Base-by-base conservation (phyloP, 2,329 filamentous ascomycete species). In the Calonectria pteridis region DNA sequence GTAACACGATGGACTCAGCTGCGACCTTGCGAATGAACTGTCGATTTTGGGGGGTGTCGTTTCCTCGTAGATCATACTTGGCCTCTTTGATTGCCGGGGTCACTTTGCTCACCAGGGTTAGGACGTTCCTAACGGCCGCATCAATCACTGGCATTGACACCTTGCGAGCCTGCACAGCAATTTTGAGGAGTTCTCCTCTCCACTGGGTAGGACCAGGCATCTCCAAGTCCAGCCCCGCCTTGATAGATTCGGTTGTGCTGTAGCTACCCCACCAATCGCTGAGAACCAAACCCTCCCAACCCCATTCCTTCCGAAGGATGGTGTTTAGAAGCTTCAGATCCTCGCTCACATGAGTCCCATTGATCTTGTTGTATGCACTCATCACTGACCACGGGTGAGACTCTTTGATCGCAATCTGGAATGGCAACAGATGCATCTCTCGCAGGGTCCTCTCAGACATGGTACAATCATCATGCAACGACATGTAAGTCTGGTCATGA, bases 1-100 rank as follows among this genome's bases (percentile, higher is more conserved):
- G 70, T 0, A 75, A 71, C 7, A 74, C 75, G 18, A 93, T 89
- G 1, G 89, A 91, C 70, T 92, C 89, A 0, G 88, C 86, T 5
- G 91, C 72, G 23, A 67, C 67, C 37, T 72, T 68, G 49, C 71
- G 59, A 28, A 64, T 65, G 1, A 77, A 33, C 9, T 80, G 77
- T 16, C 81, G 81, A 26, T 72, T 70, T 53, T 82, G 78, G 23
- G 43, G 23, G 4, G 67, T 67, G 20, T 73, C 63, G 43, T 49
- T 23, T 33, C 55, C 3, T 18, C 29, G 3, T 16, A 23, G 2
- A 29, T 29, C 28, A 26, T 20, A 2, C 46, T 51, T 28, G 26
- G 35, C 50, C 35, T 53, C 35, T 16, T 49, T 49, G 40, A 53
- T 28, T 20, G 50, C 50, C 6, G 50, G 53, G 6, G 63, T 64